These are phyloP conservation scores for Sanghuangporus sanghuang DNA, from an alignment of 1,284 basidiomycete species.

Conservation along the genomic window DNA sequence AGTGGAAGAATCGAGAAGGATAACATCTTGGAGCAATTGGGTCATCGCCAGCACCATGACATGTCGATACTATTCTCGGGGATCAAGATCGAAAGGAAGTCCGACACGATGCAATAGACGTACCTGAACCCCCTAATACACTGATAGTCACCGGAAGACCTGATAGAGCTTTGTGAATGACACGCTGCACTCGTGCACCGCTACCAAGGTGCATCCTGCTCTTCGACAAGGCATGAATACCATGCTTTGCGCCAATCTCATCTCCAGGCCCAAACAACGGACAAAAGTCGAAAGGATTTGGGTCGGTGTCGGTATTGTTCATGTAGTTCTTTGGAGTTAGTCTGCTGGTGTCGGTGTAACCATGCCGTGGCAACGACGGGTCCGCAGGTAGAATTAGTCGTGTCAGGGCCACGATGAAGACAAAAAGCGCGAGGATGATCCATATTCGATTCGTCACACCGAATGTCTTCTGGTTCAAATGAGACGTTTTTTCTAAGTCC, in stretches of 20 bases:
- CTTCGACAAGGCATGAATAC: constrained; percentile 69
- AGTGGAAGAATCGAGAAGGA: constrained; percentile 86
- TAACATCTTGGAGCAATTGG: constrained; percentile 84
- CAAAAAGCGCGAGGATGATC: constrained; percentile 54
- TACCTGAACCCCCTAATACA: constrained; percentile 84
- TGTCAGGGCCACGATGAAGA: constrained; percentile 58
- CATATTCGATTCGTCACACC: constrained; percentile 70
- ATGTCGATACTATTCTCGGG: constrained; percentile 67
- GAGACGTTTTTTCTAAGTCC: constrained; percentile 44
- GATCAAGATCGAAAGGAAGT: background rate
- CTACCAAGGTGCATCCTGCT: constrained; percentile 78
- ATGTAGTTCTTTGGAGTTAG: constrained; percentile 67
- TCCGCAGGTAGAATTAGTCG: constrained; percentile 48
- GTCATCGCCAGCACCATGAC: constrained; percentile 91
- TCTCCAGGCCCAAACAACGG: constrained; percentile 83
- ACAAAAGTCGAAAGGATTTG: constrained; percentile 86
- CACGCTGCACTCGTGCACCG: constrained; percentile 77
- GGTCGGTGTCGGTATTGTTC: constrained; percentile 49
- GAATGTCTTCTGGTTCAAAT: constrained; percentile 50
- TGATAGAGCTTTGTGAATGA: constrained; percentile 79
- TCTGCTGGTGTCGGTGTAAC: constrained; percentile 39
- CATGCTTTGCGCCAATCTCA: constrained; percentile 72
- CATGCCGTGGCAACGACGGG: constrained; percentile 26
- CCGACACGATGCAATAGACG: constrained; percentile 24
- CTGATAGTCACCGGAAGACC: constrained; percentile 89